Evolutionary conservation across 306 rosid genomes (phyloP), one percentile per base, ranked within the genome.

Genomic region (Sechiopsis laciniata): DNA sequence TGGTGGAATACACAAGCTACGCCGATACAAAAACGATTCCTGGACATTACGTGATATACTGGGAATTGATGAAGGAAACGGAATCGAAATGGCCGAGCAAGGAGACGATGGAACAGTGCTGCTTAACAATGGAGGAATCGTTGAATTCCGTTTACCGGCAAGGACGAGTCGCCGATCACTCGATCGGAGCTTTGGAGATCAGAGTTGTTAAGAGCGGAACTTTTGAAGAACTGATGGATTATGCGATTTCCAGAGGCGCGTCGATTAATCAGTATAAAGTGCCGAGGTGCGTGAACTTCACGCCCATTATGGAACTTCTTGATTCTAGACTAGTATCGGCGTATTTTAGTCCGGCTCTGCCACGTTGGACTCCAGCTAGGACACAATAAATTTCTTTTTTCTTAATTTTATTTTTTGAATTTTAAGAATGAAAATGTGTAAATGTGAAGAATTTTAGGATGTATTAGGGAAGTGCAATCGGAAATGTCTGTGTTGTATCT

Each of bases 171-270:
- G 80, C 87, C 62, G 87, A 83, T 70, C 32, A 81, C 75, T 85
- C 89, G 8, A 85, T 85, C 59, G 89, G 89, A 10, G 76, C 89
- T 12, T 29, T 85, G 13, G 89, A 83, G 73, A 85, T 85, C 17
- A 75, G 89, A 3, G 85, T 85, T 24, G 89, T 85, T 2, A 81
- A 73, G 32, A 73, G 57, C 26, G 87, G 87, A 12, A 85, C 89
- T 24, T 85, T 85, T 42, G 89, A 85, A 73, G 89, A 85, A 75
- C 16, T 85, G 54, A 85, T 85, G 89, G 89, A 85, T 72, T 85
- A 85, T 75, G 89, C 89, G 2, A 85, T 85, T 46, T 85, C 89
- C 0, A 70, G 89, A 60, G 89, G 89, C 55, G 89, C 89, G 72
- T 85, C 89, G 3, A 85, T 85, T 26, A 85, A 85, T 22, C 89